A percentile compares a stretch with the other conserved stretches of the same genome.
These are phyloP conservation scores for Fusarium ramigenum DNA, from an alignment of 2,329 filamentous ascomycete genomes.

Conservation along the genomic window DNA sequence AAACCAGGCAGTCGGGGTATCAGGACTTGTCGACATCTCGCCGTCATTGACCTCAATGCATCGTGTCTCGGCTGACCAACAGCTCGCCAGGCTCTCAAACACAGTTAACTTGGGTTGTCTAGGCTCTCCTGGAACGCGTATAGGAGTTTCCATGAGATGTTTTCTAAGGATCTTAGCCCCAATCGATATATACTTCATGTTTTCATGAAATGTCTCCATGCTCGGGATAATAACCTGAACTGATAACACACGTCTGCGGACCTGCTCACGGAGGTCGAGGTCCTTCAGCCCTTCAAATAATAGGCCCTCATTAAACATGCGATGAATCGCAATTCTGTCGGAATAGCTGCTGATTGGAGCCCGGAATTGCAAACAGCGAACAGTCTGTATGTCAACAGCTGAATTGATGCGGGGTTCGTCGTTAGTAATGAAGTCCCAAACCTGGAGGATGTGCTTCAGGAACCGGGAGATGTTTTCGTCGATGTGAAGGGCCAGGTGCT, in stretches of 20 bases:
- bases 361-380: background rate
- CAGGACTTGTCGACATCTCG: background rate
- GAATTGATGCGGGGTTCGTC: background rate
- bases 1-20: background rate
- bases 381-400: background rate
- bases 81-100: background rate
- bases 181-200: background rate
- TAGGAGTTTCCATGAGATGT: background rate
- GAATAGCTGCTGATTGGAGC: background rate
- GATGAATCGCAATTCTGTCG: background rate
- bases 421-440: background rate
- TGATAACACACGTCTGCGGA: background rate
- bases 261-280: background rate
- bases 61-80: background rate
- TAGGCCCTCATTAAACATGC: background rate
- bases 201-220: background rate
- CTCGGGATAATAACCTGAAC: background rate
- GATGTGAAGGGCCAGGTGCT: conserved; percentile 1
- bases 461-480: background rate
- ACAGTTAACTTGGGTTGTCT: background rate
- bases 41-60: background rate
- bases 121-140: background rate
- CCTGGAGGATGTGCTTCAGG: background rate
- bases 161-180: background rate
- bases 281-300: background rate